Percentiles rank a stretch among this genome's conserved stretches.
phyloP scores from a whole-genome alignment of 192 early-diverging fungal species.

The Coemansia sp. region DNA sequence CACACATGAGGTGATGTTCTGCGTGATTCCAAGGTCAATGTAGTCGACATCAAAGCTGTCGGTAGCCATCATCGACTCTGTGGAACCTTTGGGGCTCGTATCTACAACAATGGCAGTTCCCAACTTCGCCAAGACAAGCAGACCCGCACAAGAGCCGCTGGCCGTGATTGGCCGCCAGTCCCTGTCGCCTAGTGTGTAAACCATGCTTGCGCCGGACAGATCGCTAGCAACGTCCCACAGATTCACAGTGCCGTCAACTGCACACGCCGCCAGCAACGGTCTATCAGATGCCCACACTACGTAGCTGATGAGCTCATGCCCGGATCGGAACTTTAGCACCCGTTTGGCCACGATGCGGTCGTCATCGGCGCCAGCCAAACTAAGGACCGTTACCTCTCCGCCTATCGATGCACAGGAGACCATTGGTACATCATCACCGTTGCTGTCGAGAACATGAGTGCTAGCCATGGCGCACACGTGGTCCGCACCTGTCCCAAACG shows the following conservation, averaged over 20 bases:
- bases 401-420: slow-evolving; percentile 34
- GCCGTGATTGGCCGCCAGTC: slow-evolving; percentile 50
- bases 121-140: slow-evolving; percentile 33
- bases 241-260: slow-evolving; percentile 25
- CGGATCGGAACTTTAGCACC: slow-evolving; percentile 7
- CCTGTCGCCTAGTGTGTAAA: slow-evolving; percentile 3
- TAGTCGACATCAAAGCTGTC: slow-evolving; percentile 6
- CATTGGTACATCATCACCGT: slow-evolving; percentile 5
- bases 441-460: neutral
- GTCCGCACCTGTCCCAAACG: slow-evolving; percentile 14
- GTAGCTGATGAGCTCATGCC: slow-evolving; percentile 8
- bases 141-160: slow-evolving; percentile 8
- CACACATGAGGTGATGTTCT: slow-evolving; percentile 38
- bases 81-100: neutral
- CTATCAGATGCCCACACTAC: slow-evolving; percentile 21
- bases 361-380: neutral
- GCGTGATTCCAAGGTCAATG: slow-evolving; percentile 21
- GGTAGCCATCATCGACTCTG: neutral
- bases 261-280: slow-evolving; percentile 24
- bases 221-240: slow-evolving; percentile 30
- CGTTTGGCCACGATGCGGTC: slow-evolving; percentile 3
- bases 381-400: slow-evolving; percentile 27
- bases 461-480: slow-evolving; percentile 32
- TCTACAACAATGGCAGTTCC: slow-evolving; percentile 35
- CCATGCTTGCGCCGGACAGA: slow-evolving; percentile 10